A percentile compares a stretch with the other conserved stretches of the same genome.
Evolutionary conservation across 2,329 filamentous ascomycete genomes (phyloP).

Genomic region (Fusarium nanum): DNA sequence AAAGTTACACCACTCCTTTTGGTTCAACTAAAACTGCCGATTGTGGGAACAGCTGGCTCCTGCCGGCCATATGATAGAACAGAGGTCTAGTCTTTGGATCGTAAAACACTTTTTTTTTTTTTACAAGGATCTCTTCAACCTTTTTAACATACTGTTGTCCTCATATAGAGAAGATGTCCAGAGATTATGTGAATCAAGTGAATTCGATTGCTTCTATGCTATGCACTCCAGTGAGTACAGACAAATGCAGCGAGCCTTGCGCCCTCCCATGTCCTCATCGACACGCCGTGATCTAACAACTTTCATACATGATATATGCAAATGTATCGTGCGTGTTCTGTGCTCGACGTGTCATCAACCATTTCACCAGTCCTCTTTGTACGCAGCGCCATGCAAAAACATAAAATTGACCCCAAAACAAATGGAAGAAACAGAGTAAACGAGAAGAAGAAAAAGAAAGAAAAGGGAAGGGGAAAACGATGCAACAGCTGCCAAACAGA

Average conservation of each 20-base stretch:
- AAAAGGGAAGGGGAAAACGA: background rate
- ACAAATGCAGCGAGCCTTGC: slow-evolving; percentile 19
- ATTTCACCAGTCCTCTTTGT: slow-evolving; percentile 37
- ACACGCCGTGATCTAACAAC: slow-evolving; percentile 12
- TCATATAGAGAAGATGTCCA: background rate
- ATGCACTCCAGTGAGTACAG: slow-evolving; percentile 9
- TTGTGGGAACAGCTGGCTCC: too few relatives aligned
- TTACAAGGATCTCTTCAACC: background rate
- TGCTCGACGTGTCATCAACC: slow-evolving; percentile 29
- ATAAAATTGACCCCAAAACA: slow-evolving; percentile 14
- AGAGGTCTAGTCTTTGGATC: background rate
- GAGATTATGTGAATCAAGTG: slow-evolving; percentile 11
- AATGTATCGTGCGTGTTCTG: slow-evolving; percentile 34
- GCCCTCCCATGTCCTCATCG: slow-evolving; percentile 11
- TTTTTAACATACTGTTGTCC: background rate
- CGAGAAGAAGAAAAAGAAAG: slow-evolving; percentile 1
- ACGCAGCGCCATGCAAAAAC: slow-evolving; percentile 43
- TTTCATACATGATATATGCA: slow-evolving; percentile 33
- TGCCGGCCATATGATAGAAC: too few relatives aligned
- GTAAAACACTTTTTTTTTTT: background rate
- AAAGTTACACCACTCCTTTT: too few relatives aligned
- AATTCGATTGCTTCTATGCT: slow-evolving; percentile 28
- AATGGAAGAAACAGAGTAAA: slow-evolving; percentile 6
- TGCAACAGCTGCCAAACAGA: slow-evolving; percentile 8
- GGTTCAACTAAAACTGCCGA: too few relatives aligned